Conservation (phyloP, 2,329 filamentous ascomycete species). For the Corniculantispora saksenae region DNA sequence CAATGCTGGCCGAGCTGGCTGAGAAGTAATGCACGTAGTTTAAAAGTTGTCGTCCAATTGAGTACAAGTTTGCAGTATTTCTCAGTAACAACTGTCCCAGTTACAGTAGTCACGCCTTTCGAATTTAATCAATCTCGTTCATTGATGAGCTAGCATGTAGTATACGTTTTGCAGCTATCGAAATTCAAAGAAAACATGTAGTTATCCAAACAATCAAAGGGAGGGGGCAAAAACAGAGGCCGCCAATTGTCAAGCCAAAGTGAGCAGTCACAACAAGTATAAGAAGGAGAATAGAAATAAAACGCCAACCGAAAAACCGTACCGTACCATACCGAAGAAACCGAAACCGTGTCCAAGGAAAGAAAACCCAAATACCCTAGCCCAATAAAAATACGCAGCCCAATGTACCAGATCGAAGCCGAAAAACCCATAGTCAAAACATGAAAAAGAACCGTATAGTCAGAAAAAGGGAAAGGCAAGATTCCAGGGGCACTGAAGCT, state of each 20-base stretch:
- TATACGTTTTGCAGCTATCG: background rate
- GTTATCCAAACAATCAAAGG: constrained; percentile 3
- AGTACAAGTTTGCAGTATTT: background rate
- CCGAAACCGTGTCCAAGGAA: constrained; percentile 6
- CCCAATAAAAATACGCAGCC: constrained; percentile 1
- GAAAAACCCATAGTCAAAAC: constrained; percentile 17
- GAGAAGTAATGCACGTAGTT: too few relatives aligned
- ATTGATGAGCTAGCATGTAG: background rate
- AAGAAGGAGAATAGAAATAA: too few relatives aligned
- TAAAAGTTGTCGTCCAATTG: too few relatives aligned
- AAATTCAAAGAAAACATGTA: constrained; percentile 3
- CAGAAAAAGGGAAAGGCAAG: constrained; percentile 10
- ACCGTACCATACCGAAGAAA: background rate
- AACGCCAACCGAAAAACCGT: constrained; percentile 3
- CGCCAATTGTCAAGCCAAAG: constrained; percentile 1
- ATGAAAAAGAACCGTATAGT: constrained; percentile 13
- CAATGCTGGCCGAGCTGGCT: too few relatives aligned
- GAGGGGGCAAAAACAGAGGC: background rate
- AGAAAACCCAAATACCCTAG: constrained; percentile 10
- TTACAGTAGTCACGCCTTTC: background rate
- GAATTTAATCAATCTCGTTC: background rate
- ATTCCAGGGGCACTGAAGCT: background rate
- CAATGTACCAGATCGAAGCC: background rate
- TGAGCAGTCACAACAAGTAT: background rate
- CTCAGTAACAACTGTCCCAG: background rate